Percentiles rank a stretch among this genome's conserved stretches.
Evolutionary conservation across 176 grass and related monocot species (phyloP).

Genomic region (Bonia amplexicaulis): DNA sequence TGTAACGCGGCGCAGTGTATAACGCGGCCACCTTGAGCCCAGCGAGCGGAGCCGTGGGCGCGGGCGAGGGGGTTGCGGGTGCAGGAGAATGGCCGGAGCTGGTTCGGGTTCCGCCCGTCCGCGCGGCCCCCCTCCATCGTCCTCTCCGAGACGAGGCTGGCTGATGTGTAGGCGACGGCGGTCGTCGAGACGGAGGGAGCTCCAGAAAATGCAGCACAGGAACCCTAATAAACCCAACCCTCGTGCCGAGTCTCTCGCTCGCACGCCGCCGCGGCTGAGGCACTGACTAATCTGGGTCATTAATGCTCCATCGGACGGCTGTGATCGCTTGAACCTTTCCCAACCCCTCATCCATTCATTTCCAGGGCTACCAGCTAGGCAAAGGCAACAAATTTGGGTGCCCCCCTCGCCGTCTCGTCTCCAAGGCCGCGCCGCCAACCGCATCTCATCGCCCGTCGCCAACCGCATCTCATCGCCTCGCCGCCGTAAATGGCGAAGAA

Average conservation of each 20-base stretch:
- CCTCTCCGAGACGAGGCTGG: not conserved
- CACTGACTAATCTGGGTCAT: not conserved
- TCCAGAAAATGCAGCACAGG: not conserved
- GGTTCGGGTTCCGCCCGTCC: constrained; percentile 65
- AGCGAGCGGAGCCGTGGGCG: constrained; percentile 82
- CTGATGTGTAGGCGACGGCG: not conserved
- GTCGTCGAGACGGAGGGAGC: not conserved
- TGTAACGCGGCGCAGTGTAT: not conserved
- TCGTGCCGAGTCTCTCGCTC: not conserved
- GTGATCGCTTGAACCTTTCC: rapidly evolving
- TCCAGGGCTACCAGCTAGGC: not conserved
- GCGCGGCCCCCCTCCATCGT: constrained; percentile 39
- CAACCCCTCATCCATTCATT: constrained; percentile 30
- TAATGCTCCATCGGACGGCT: not conserved
- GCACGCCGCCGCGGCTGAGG: not conserved
- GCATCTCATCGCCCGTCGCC: constrained; percentile 1
- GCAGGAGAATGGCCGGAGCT: constrained; percentile 63
- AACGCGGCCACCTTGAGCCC: constrained; percentile 49
- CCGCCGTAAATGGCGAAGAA: constrained; percentile 47
- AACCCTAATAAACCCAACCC: constrained; percentile 36
- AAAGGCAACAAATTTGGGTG: not conserved
- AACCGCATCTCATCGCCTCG: not conserved
- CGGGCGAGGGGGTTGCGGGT: constrained; percentile 71
- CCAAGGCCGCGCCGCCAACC: constrained; percentile 12
- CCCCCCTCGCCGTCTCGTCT: not conserved